phyloP scores from a whole-genome alignment of 176 grass and related monocot genomes.

The Carex pumila region DNA sequence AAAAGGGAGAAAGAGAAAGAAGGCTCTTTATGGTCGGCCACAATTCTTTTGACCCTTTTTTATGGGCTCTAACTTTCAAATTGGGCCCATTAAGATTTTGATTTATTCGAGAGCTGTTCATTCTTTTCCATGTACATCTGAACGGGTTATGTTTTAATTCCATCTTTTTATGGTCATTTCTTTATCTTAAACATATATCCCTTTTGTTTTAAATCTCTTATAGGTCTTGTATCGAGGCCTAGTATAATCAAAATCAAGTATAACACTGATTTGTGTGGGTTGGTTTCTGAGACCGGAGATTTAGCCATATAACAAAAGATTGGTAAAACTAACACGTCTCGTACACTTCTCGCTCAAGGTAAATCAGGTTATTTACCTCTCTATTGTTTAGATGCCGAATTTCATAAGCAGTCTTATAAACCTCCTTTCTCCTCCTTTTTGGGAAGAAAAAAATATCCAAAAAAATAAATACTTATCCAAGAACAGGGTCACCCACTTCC shows the following conservation, averaged over 20 bases:
- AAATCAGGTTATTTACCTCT: too few relatives aligned
- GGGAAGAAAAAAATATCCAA: neutral
- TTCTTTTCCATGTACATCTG: neutral
- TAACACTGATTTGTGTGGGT: neutral
- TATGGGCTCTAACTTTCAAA: slow-evolving; percentile 6
- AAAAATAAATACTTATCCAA: neutral
- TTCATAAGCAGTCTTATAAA: neutral
- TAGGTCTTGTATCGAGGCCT: neutral
- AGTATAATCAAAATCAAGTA: neutral
- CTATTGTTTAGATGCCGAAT: neutral
- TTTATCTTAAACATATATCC: neutral
- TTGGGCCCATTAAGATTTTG: slow-evolving; percentile 6
- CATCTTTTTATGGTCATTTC: neutral
- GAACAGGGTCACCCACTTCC: neutral
- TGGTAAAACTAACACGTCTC: neutral
- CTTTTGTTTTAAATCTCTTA: neutral
- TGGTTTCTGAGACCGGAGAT: neutral
- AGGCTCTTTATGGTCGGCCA: slow-evolving; percentile 3
- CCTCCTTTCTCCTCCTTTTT: neutral
- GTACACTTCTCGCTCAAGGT: too few relatives aligned
- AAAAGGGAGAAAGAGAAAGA: neutral
- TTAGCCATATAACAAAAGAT: neutral
- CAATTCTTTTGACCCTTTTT: neutral
- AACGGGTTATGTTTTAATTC: neutral
- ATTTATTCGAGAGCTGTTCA: neutral